Base-by-base conservation (phyloP, 768 basidiomycete species). In the Fibroporia radiculosa region DNA sequence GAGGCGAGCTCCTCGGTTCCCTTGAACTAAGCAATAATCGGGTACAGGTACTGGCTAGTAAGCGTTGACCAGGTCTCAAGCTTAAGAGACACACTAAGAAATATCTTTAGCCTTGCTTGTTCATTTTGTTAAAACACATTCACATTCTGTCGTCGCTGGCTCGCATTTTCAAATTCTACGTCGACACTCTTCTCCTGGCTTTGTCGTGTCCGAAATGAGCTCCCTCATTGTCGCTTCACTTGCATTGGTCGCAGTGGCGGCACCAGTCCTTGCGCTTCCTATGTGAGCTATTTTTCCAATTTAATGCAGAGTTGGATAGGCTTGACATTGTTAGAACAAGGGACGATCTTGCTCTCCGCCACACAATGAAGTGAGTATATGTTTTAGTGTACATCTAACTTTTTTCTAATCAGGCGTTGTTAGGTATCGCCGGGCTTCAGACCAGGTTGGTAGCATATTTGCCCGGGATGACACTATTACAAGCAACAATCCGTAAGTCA, bases 21-120 rank as follows among this genome's bases (percentile, higher is more conserved):
- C 10, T 44, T 44, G 32, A 24, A 44, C 20, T 26, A 11, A 19
- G 29, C 16, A 10, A 26, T 41, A 14, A 18, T 10, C 23, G 16
- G 14, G 32, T 44, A 44, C 42, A 44, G 42, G 42, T 44, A 35
- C 42, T 44, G 42, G 42, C 6, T 44, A 44, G 42, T 44, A 33
- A 44, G 42, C 35, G 6, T 22, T 11, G 4, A 20, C 23, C n/a
- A n/a, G n/a, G n/a, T 31, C 26, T 4, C 29, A 26, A 4, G n/a
- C 5, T 20, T 16, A 10, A 10, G 11, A 23, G 31, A 14, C 20
- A 25, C 7, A 35, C 11, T 42, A 3, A 5, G n/a, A 28, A n/a
- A 18, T 44, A 7, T 44, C 5, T 23, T 43, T 23, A 39, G 42
- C 42, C 42, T 44, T 33, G 26, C 33, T 44, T 44, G 18, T 24